These are phyloP conservation scores for Heterobasidion occidentale DNA, from an alignment of 1,284 basidiomycete genomes.

Conservation along the genomic window DNA sequence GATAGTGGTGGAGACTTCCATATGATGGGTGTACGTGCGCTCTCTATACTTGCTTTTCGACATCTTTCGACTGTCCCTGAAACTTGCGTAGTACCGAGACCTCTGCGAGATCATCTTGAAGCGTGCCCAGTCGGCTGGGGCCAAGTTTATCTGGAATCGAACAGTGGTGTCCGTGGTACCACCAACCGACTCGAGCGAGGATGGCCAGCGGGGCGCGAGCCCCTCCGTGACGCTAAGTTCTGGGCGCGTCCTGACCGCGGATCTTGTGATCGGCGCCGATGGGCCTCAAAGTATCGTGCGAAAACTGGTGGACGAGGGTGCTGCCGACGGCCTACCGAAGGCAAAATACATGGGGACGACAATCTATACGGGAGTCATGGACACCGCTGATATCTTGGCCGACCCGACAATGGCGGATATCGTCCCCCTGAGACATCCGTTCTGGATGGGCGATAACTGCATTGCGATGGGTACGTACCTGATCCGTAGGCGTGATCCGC, in stretches of 20 bases:
- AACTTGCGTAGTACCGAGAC: neutral
- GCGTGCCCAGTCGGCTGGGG: neutral
- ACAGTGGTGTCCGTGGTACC: neutral
- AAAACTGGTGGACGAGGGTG: conserved; percentile 29
- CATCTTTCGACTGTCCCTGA: no score
- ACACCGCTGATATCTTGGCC: conserved; percentile 33
- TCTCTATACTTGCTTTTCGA: no score
- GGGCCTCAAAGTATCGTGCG: conserved; percentile 45
- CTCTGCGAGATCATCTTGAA: neutral
- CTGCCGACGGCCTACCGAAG: conserved; percentile 13
- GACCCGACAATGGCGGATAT: conserved; percentile 42
- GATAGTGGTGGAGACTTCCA: neutral
- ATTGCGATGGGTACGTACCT: conserved; percentile 29
- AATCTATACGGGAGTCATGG: conserved; percentile 38
- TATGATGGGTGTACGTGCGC: neutral
- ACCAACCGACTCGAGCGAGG: neutral
- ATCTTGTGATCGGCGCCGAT: conserved; percentile 36
- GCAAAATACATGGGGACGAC: conserved; percentile 43
- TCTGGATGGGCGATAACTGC: conserved; percentile 33
- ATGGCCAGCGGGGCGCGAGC: no score
- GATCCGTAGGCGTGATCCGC: neutral
- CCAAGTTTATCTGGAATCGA: neutral
- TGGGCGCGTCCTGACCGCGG: conserved; percentile 29
- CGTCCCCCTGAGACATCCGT: conserved; percentile 31
- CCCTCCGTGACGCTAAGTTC: conserved; percentile 22